A percentile compares a stretch with the other conserved stretches of the same genome.
Evolutionary conservation across 768 basidiomycete genomes (phyloP).

Genomic region (Boletus rubroflammeus): DNA sequence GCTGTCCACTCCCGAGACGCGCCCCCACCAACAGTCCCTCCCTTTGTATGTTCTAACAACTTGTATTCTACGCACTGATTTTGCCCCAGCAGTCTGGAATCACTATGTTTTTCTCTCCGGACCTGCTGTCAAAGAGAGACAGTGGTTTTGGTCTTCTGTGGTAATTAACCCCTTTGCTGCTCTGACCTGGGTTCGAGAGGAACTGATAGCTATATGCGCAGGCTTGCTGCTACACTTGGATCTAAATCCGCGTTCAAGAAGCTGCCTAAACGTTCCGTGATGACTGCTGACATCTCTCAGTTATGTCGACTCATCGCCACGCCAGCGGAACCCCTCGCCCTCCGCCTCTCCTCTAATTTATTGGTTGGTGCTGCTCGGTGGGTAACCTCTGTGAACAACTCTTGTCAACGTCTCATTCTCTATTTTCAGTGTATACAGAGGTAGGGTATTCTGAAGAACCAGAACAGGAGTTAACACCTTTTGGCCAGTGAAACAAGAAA

Average conservation of each 20-base stretch:
- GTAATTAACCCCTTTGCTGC: constrained; percentile 35
- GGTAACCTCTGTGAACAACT: constrained; percentile 16
- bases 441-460: constrained; percentile 20
- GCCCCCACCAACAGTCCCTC: neutral
- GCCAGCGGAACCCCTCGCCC: constrained; percentile 82
- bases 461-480: neutral
- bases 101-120: constrained; percentile 83
- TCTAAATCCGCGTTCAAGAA: constrained; percentile 84
- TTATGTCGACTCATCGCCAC: constrained; percentile 77
- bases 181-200: neutral
- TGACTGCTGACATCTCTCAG: constrained; percentile 77
- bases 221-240: constrained; percentile 90
- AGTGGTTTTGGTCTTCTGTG: constrained; percentile 89
- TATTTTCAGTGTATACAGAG: constrained; percentile 45
- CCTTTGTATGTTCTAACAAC: constrained; percentile 4
- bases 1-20: neutral
- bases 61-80: neutral
- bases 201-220: constrained; percentile 31
- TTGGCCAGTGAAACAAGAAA: constrained; percentile 72
- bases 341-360: constrained; percentile 83
- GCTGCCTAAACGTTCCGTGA: constrained; percentile 77
- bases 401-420: neutral
- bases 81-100: neutral
- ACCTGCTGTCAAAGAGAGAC: constrained; percentile 75
- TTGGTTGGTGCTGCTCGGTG: constrained; percentile 89